Conservation (phyloP, 345 rosid genomes). For the Physaria fendleri region DNA sequence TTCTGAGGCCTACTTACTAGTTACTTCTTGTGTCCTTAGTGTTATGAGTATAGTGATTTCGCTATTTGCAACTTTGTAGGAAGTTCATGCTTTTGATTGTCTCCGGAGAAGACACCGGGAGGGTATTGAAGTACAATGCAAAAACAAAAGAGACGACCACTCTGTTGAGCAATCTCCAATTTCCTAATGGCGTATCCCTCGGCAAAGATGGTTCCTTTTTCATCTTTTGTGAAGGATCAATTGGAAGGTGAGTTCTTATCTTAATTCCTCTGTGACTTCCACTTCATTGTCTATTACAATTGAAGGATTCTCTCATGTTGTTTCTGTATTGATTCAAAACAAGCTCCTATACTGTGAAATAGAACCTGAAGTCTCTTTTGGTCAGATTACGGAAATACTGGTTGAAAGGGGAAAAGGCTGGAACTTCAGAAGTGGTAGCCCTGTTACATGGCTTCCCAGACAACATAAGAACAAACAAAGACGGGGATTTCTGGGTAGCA, state of each 20-base stretch:
- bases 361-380: neutral
- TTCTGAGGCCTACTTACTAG: neutral
- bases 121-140: constrained; percentile 71
- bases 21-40: neutral
- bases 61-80: constrained; percentile 33
- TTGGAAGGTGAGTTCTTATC: constrained; percentile 50
- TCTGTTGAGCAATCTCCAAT: constrained; percentile 61
- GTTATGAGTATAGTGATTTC: neutral
- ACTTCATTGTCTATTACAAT: neutral
- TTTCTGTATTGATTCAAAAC: neutral
- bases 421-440: constrained; percentile 71
- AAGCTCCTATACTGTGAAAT: neutral
- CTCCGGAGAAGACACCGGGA: constrained; percentile 64
- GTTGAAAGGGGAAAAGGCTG: constrained; percentile 88
- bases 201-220: constrained; percentile 81
- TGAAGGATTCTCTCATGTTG: neutral
- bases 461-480: constrained; percentile 66
- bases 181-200: constrained; percentile 81
- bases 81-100: constrained; percentile 73
- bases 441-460: constrained; percentile 77
- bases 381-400: constrained; percentile 66
- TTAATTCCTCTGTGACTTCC: neutral
- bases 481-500: constrained; percentile 93
- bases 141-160: constrained; percentile 66
- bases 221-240: constrained; percentile 60